Evolutionary conservation across 352 stramenopile genomes (phyloP), one percentile per base, ranked within the genome.

Genomic region (Thraustochytrium sp.): DNA sequence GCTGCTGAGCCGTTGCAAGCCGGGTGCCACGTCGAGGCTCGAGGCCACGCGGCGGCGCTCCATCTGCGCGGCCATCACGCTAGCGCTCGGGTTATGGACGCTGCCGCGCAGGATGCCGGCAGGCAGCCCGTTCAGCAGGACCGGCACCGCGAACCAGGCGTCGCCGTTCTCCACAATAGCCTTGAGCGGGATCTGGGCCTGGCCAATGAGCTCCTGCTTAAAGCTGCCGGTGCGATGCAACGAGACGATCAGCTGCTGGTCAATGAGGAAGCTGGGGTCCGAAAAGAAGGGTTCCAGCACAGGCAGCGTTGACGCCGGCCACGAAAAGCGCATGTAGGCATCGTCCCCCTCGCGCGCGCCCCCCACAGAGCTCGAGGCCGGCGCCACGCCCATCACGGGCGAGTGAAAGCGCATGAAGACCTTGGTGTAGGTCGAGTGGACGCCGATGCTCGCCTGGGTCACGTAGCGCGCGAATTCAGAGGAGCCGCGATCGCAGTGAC

Each of bases 131-230:
- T 80, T 72, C 26, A 68, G 29, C 21, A 80, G 68, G 21, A 80
- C 68, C 16, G 44, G 68, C 5, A 80, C 68, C 4, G 40, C 68
- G 31, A 80, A 80, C 68, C 68, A 80, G 21, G 68, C 26, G 21
- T 61, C n/a, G 4, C 8, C 29, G 18, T 46, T 51, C 26, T 63
- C 21, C 18, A 53, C 68, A 34, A 80, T 51, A 29, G 31, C 13
- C 8, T 34, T 9, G 5, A 80, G 31, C 13, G 68, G 68, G 44
- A 80, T 80, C 18, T 80, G 48, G 4, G 68, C 68, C 16, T 80
- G 68, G 3, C 68, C 68, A 80, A 80, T 23, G 21, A 80, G 26
- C 23, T 80, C 68, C 16, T 80, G 68, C 53, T 64, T 80, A 34
- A 63, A 80, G 48, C 34, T 51, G 48, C 68, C 53, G 38, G 68